Base-by-base conservation (phyloP, 176 grass and related monocot genomes). In the Phyllostachys edulis region DNA sequence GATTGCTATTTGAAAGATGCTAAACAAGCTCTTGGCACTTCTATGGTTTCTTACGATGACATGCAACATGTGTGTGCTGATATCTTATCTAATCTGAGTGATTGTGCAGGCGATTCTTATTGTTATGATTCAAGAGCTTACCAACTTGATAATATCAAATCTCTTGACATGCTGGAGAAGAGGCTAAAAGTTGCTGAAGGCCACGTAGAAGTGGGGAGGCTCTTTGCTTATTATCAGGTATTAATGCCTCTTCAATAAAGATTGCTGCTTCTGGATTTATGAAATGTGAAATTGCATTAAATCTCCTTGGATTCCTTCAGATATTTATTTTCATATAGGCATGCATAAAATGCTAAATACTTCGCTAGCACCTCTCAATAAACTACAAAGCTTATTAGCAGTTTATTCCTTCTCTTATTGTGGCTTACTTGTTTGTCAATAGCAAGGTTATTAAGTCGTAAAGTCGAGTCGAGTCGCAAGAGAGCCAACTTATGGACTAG, bases 191-290 rank as follows among this genome's bases (percentile, higher is more conserved):
- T 93, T 89, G 89, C 91, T 82, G 93, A 98, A 90, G 96, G 96
- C 69, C 96, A 95, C n/a, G 85, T 98, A 37, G 96, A 98, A 95
- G 93, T 95, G 59, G 93, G 93, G 39, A 86, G 96, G 74, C 82
- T 98, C 67, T 91, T 95, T 90, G 80, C 93, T 82, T 95, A 98
- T 89, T 98, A 95, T 88, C 96, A 98, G 96, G 96, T 98, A 76
- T 67, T 68, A 32, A 66, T 42, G 11, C 75, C 45, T 73, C 37
- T 83, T 78, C 24, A 63, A 59, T 51, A 82, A 78, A 83, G 16
- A 0, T 67, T 73, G 34, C 66, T 74, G 20, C 15, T 67, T 76
- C 49, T 69, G 39, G 57, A 55, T 75, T 77, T 61, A 34, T 65
- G 17, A 73, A 46, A 73, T 55, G 46, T 57, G 52, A 45, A 56